Evolutionary conservation across 371 early-diverging fungal species (phyloP), one percentile per base, ranked within the genome.

Genomic region (Umbelopsis sp.): DNA sequence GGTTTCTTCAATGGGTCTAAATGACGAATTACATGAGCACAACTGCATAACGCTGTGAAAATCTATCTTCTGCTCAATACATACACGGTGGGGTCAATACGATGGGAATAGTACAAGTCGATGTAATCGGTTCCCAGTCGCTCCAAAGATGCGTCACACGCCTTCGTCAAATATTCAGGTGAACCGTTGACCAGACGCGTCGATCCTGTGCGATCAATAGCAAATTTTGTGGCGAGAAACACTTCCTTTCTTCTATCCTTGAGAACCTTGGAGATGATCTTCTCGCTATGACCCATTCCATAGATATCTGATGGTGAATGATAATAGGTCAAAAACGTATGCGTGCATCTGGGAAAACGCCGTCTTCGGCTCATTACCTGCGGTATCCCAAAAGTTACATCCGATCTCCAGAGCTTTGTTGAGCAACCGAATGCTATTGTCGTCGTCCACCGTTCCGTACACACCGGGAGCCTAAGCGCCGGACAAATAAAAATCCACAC

Each of bases 61-160:
- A 20, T 50, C 37, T 20, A 29, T 29, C 29, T 57, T 16, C 35
- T 12, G 3, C 10, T 9, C 2, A 2, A 8, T 29, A 35, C 57
- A 69, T 70, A 77, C 72, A 74, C 72, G 6, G 76, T 68, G 10
- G 80, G 75, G 66, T 85, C 86, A 32, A 83, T 74, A 38, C 84
- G 78, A 66, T 87, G 87, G 68, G 76, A 78, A 51, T 86, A 85
- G 65, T 86, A 88, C 25, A 86, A 73, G 68, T 88, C 87, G 63
- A 87, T 85, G 51, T 62, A 66, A 66, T 85, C 84, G 18, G 81
- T 70, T 8, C 84, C 83, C 10, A 84, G 74, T 50, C 87, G 62
- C 53, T 82, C 70, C 8, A 87, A 71, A 16, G 80, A 81, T 9
- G 65, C 79, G 9, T 86, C 75, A 63, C 81, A 81, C 2, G 74